Percentiles rank a stretch among this genome's conserved stretches.
Conservation (phyloP, 2,329 filamentous ascomycete genomes). For the Fusarium decemcellulare region DNA sequence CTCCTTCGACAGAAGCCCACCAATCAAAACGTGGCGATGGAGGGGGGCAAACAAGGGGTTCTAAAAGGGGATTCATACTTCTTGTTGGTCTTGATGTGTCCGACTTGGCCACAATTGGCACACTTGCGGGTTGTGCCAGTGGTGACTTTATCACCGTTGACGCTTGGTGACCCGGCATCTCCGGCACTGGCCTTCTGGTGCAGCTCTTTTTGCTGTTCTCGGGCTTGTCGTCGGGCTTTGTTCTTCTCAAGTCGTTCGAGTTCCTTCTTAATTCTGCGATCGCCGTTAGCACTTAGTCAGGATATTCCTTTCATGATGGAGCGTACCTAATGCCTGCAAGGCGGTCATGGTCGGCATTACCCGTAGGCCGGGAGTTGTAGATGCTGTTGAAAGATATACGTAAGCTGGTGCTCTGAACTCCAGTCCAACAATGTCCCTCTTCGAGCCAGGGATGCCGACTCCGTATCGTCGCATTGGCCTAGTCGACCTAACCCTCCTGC, state of each 20-base stretch:
- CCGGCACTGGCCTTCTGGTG: constrained; percentile 61
- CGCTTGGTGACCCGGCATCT: constrained; percentile 66
- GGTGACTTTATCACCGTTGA: constrained; percentile 64
- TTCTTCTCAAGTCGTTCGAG: constrained; percentile 90
- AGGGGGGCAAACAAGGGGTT: constrained; percentile 45
- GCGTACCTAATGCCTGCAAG: constrained; percentile 60
- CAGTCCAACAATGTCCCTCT: constrained; percentile 51
- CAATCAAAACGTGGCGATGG: constrained; percentile 52
- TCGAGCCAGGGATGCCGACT: constrained; percentile 48
- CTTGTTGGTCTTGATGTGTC: constrained; percentile 99
- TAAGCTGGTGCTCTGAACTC: constrained; percentile 56
- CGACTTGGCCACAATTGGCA: constrained; percentile 96
- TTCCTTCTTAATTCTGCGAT: constrained; percentile 69
- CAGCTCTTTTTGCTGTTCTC: constrained; percentile 88
- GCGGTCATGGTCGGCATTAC: constrained; percentile 66
- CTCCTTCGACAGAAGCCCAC: constrained; percentile 44
- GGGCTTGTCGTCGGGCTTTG: constrained; percentile 88
- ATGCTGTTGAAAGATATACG: constrained; percentile 59
- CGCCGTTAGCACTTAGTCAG: constrained; percentile 29
- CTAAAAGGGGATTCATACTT: constrained; percentile 73
- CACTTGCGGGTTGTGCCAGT: constrained; percentile 89
- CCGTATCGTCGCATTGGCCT: constrained; percentile 37
- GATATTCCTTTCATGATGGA: not conserved
- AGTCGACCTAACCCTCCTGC: constrained; percentile 17
- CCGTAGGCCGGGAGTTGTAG: constrained; percentile 64